Base-by-base conservation (phyloP, 2,329 filamentous ascomycete species). In the Verruconis gallopava region DNA sequence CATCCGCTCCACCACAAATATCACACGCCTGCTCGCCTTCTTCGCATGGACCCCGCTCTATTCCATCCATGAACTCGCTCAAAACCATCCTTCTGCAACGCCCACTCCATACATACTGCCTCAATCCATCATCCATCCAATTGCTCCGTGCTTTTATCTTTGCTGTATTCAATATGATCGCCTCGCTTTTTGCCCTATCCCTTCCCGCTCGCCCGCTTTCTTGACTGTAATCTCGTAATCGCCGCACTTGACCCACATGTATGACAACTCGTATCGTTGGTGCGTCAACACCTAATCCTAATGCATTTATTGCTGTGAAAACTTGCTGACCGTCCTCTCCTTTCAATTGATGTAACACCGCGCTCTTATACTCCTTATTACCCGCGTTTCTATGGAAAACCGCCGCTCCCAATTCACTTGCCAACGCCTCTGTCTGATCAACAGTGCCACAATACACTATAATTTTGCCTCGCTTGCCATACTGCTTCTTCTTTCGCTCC, bases 141-240 rank as follows among this genome's bases (percentile, higher is more conserved):
- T 30, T 30, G n/a, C 25, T 9, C n/a, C 25, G 25, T 30, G 25
- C n/a, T n/a, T 30, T n/a, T 30, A n/a, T 30, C n/a, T n/a, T 9
- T 30, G 25, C 25, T 30, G 25, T 30, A 30, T 30, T 30, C n/a
- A 30, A 30, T 30, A 30, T 30, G n/a, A 30, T 30, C n/a, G n/a
- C 25, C n/a, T 30, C n/a, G n/a, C n/a, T 30, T n/a, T n/a, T 30
- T 30, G n/a, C n/a, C 6, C 25, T n/a, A n/a, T 30, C 25, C n/a
- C 25, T 30, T 9, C 25, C 25, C 25, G 25, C 25, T n/a, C 25
- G 25, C 25, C 25, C n/a, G n/a, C 25, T 30, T n/a, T 30, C 25
- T n/a, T 30, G n/a, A n/a, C 25, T 30, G n/a, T 30, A 30, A 30
- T 30, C 25, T 30, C 25, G n/a, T 30, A 30, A 30, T 30, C 25